Percentiles rank a stretch among this genome's conserved stretches.
phyloP scores from a whole-genome alignment of 164 flowering plant genomes.

The Kalanchoe fedtschenkoi region DNA sequence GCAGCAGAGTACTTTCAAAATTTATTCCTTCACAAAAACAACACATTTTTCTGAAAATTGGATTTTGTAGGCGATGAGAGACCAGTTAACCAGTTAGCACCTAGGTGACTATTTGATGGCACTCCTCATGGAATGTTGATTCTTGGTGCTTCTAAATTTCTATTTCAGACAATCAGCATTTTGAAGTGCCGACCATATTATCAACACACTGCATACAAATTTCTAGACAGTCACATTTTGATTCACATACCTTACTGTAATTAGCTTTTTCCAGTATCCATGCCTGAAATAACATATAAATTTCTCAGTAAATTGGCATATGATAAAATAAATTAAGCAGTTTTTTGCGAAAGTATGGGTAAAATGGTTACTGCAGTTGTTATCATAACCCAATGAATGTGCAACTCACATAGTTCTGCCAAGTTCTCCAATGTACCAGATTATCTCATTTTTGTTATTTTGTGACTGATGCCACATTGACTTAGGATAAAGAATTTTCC shows the following conservation, averaged over 20 bases:
- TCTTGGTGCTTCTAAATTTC: too few relatives aligned
- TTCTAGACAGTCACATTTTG: not conserved
- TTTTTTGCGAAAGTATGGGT: not conserved
- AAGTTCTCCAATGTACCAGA: not conserved
- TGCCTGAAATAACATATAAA: slow-evolving; percentile 37
- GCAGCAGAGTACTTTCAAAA: too few relatives aligned
- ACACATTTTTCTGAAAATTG: too few relatives aligned
- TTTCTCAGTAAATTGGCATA: not conserved
- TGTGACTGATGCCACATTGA: not conserved
- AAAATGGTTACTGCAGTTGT: not conserved
- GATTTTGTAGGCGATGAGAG: not conserved
- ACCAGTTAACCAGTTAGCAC: too few relatives aligned
- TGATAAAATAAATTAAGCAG: not conserved
- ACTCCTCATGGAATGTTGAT: too few relatives aligned
- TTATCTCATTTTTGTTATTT: not conserved
- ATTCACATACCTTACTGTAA: slow-evolving; percentile 56
- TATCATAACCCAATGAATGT: not conserved
- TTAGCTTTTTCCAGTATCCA: slow-evolving; percentile 67
- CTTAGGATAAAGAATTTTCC: not conserved
- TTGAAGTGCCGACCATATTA: not conserved
- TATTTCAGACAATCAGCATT: not conserved
- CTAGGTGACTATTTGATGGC: too few relatives aligned
- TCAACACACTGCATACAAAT: not conserved
- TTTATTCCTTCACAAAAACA: too few relatives aligned
- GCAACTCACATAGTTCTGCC: not conserved